Base-by-base conservation (phyloP, 176 grass and related monocot species). In the Eremochloa ophiuroides region DNA sequence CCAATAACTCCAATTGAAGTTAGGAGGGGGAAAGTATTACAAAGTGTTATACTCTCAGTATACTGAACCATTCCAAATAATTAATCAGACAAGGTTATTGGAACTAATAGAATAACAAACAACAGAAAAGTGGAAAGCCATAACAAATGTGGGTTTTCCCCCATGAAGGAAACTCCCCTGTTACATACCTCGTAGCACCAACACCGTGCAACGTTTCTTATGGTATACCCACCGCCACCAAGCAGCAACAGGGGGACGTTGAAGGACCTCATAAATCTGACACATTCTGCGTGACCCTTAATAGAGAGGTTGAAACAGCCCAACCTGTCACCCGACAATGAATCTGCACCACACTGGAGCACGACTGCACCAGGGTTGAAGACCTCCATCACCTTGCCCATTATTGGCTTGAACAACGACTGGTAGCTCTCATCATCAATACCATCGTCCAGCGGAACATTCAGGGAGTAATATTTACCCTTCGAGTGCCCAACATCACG, bases 151-250 rank as follows among this genome's bases (percentile, higher is more conserved):
- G 7, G 30, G 6, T 1, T 71, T 64, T 29, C 3, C 10, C 22
- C 30, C 31, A 82, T 55, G 11, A 88, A 46, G 29, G 60, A 47
- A 83, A 72, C 28, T 33, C 20, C 23, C 0, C 67, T n/a, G 18
- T 79, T 66, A 80, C 80, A 75, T 76, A 99, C 96, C 96, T 99
- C 96, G 71, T 99, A 99, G 83, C 93, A 95, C 96, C 96, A 99
- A 64, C 96, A 99, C 0, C 93, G 75, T 44, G 96, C 96, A 33
- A 99, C 96, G 14, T 95, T 99, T 75, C 91, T 90, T 22, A 99
- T 93, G 34, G 93, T 99, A 82, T 99, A 99, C 2, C 96, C 96
- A 2, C 93, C 96, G 7, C 96, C 96, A 80, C 96, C 96, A 76
- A 99, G 70, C 37, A 99, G 59, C 48, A 99, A 33, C 43, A 99